These are phyloP conservation scores for Aspergillus oerlinghausenensis DNA, from an alignment of 2,329 filamentous ascomycete genomes.

Conservation along the genomic window DNA sequence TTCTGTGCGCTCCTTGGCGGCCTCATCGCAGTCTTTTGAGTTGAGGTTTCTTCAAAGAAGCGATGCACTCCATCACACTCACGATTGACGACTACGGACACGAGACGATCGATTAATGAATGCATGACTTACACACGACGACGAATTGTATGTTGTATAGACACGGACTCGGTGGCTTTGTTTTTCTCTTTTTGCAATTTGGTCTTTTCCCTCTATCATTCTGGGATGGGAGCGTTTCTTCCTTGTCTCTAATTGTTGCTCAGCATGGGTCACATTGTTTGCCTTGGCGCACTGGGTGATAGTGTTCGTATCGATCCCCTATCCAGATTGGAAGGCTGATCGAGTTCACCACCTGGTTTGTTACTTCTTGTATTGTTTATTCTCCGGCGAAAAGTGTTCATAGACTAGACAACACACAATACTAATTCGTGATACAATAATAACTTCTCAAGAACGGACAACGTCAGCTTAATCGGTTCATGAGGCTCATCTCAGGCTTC, in stretches of 20 bases:
- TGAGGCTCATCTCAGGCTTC: too few relatives aligned
- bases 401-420: not conserved
- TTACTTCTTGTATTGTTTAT: not conserved
- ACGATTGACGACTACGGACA: not conserved
- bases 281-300: not conserved
- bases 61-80: constrained; percentile 9
- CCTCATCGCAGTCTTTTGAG: constrained; percentile 18
- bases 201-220: not conserved
- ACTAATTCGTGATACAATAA: not conserved
- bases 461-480: not conserved
- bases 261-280: not conserved
- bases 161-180: not conserved
- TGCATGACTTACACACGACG: not conserved
- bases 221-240: not conserved
- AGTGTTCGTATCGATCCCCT: not conserved
- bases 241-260: not conserved
- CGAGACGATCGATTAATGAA: not conserved
- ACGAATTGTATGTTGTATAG: not conserved
- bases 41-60: not conserved
- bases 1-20: constrained; percentile 22
- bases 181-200: not conserved
- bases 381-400: not conserved
- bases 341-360: not conserved
- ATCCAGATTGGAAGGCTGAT: not conserved
- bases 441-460: not conserved